Evolutionary conservation across 805 yeast genomes (phyloP).

Genomic region (Zygotorulaspora chibaensis): DNA sequence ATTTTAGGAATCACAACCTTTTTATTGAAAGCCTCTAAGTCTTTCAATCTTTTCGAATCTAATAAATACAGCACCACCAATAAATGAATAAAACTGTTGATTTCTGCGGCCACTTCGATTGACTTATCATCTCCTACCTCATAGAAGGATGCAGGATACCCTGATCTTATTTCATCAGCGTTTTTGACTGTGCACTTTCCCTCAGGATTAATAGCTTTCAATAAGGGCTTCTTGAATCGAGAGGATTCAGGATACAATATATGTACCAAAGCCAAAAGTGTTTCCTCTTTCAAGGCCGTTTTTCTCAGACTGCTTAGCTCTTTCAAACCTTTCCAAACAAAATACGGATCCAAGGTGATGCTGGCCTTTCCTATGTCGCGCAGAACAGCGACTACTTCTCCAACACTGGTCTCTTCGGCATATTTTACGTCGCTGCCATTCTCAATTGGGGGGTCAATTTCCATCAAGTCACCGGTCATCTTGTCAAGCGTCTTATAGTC

Average conservation of each 20-base stretch:
- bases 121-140: constrained; percentile 23
- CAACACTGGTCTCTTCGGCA: constrained; percentile 32
- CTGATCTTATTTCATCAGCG: constrained; percentile 30
- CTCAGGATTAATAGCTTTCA: constrained; percentile 39
- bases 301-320: constrained; percentile 75
- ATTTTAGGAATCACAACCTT: constrained; percentile 45
- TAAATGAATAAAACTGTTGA: constrained; percentile 73
- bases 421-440: constrained; percentile 29
- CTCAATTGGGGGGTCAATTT: constrained; percentile 24
- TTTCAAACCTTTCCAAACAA: constrained; percentile 78
- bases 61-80: constrained; percentile 72
- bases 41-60: constrained; percentile 50
- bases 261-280: constrained; percentile 52
- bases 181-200: constrained; percentile 35
- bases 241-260: constrained; percentile 50
- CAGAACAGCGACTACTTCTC: constrained; percentile 32
- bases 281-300: constrained; percentile 46
- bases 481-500: neutral
- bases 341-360: constrained; percentile 75
- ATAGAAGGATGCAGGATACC: constrained; percentile 34
- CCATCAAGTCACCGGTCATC: constrained; percentile 26
- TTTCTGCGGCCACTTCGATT: constrained; percentile 62
- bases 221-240: constrained; percentile 41
- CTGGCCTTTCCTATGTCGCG: constrained; percentile 51
- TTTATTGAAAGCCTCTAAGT: constrained; percentile 51